Conservation (phyloP, 257 asterid genomes). For the Nicotiana undulata region DNA sequence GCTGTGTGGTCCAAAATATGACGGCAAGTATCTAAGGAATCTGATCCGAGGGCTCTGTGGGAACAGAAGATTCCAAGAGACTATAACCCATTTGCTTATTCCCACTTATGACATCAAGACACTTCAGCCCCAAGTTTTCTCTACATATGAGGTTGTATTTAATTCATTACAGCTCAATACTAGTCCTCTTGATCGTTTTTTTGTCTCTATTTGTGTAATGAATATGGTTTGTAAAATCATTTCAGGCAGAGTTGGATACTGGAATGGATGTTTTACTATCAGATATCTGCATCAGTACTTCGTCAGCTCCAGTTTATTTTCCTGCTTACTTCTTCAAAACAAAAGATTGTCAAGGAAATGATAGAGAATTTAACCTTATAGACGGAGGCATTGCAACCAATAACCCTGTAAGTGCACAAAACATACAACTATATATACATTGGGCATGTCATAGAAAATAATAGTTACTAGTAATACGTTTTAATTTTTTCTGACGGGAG, state of each 20-base stretch:
- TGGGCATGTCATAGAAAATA: background rate
- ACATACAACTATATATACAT: background rate
- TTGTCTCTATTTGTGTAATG: background rate
- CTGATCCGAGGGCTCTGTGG: slow-evolving; percentile 15
- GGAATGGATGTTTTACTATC: slow-evolving; percentile 28
- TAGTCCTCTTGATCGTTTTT: too few relatives aligned
- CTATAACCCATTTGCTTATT: slow-evolving; percentile 21
- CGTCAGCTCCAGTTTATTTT: slow-evolving; percentile 50
- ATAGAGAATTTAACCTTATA: slow-evolving; percentile 2
- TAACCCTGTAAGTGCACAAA: background rate
- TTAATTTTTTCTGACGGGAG: too few relatives aligned
- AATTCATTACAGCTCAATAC: background rate
- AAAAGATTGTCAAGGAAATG: slow-evolving; percentile 15
- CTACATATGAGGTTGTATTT: slow-evolving; percentile 12
- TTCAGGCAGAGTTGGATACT: slow-evolving; percentile 21
- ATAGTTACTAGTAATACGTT: background rate
- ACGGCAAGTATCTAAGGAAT: slow-evolving; percentile 20
- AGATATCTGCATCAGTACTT: slow-evolving; percentile 40
- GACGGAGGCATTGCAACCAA: background rate
- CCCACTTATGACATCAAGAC: slow-evolving; percentile 24
- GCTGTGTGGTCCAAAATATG: slow-evolving; percentile 29
- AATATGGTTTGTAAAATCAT: background rate
- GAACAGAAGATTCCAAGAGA: slow-evolving; percentile 5
- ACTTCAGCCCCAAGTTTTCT: slow-evolving; percentile 20
- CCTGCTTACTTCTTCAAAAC: slow-evolving; percentile 37